A percentile compares a stretch with the other conserved stretches of the same genome.
phyloP scores from a whole-genome alignment of 2,329 filamentous ascomycete genomes.

The Nothophoma quercina region DNA sequence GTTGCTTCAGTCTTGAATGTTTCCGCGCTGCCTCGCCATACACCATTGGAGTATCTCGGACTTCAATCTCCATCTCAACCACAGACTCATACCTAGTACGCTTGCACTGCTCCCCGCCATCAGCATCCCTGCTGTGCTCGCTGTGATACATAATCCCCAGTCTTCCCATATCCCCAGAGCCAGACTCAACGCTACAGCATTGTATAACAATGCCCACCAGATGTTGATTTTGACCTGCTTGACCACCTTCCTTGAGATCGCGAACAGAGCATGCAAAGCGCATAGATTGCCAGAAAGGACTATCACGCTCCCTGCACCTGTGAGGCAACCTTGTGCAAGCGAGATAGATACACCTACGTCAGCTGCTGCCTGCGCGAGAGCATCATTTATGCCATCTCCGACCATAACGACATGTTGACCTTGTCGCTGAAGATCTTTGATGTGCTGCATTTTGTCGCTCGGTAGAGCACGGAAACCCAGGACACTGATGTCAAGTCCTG shows the following conservation, averaged over 20 bases:
- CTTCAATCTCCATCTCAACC: neutral
- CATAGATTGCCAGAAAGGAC: slow-evolving; percentile 6
- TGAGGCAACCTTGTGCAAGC: slow-evolving; percentile 8
- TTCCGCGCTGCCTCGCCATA: no score
- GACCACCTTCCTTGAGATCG: slow-evolving; percentile 7
- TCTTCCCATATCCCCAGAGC: slow-evolving; percentile 2
- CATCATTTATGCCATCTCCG: slow-evolving; percentile 15
- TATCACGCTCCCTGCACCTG: slow-evolving; percentile 9
- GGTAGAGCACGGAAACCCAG: slow-evolving; percentile 14
- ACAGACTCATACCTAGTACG: slow-evolving; percentile 1
- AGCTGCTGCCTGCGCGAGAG: slow-evolving; percentile 9
- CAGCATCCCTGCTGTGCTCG: neutral
- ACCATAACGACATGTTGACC: slow-evolving; percentile 17
- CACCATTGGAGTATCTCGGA: no score
- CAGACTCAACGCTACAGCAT: slow-evolving; percentile 9
- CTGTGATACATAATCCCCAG: slow-evolving; percentile 3
- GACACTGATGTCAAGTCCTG: neutral
- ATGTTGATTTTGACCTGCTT: slow-evolving; percentile 8
- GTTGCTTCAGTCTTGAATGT: no score
- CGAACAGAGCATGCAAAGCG: neutral
- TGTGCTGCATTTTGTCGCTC: slow-evolving; percentile 9
- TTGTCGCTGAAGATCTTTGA: slow-evolving; percentile 3
- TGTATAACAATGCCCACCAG: slow-evolving; percentile 9
- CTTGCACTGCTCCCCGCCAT: slow-evolving; percentile 1
- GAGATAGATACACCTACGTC: slow-evolving; percentile 18